Evolutionary conservation across 495 filamentous ascomycete species (phyloP).

Genomic region (Penicillium subrubescens): DNA sequence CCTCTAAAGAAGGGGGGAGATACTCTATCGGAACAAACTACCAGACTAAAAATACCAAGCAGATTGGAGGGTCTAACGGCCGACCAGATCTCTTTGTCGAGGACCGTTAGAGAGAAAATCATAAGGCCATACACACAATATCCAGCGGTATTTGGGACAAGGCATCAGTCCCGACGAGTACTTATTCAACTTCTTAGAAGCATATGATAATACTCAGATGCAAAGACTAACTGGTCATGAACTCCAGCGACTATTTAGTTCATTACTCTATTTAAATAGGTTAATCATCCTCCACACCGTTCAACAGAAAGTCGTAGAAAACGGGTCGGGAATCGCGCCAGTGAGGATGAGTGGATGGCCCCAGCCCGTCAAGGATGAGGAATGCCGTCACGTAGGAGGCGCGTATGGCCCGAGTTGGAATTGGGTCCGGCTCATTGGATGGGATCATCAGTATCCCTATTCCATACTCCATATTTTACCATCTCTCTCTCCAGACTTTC

Average conservation of each 20-base stretch:
- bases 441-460: neutral
- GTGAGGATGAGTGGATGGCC: conserved; percentile 5
- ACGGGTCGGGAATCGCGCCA: neutral
- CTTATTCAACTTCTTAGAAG: neutral
- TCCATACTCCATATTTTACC: neutral
- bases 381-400: conserved; percentile 29
- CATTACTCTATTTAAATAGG: neutral
- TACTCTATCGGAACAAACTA: neutral
- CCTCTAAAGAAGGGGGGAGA: neutral
- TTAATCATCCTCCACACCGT: neutral
- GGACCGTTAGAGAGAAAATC: neutral
- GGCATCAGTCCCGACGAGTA: neutral
- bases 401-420: conserved; percentile 4
- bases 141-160: neutral
- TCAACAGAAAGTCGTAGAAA: neutral
- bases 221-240: neutral
- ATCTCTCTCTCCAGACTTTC: neutral
- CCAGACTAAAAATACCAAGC: neutral
- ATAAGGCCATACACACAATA: neutral
- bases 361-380: conserved; percentile 10
- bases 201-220: neutral
- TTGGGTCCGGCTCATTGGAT: neutral
- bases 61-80: neutral
- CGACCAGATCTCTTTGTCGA: neutral
- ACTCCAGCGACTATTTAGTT: neutral